Evolutionary conservation across 2,329 filamentous ascomycete genomes (phyloP).

Genomic region (Verticillium albo-atrum): DNA sequence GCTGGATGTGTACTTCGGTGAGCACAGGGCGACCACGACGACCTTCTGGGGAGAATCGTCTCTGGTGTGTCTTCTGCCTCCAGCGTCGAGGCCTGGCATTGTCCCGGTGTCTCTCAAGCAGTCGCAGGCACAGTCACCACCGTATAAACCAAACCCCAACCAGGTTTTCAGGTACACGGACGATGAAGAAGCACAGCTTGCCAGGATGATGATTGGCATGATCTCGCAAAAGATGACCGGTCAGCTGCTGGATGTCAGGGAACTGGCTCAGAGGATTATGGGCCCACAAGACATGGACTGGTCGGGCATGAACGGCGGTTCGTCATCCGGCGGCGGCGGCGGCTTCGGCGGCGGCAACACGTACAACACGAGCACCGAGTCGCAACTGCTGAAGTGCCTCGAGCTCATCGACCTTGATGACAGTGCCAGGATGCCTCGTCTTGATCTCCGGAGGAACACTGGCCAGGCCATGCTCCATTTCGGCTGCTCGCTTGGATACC

Average conservation of each 20-base stretch:
- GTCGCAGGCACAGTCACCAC: constrained; percentile 27
- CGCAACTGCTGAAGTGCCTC: constrained; percentile 66
- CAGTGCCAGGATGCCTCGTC: constrained; percentile 60
- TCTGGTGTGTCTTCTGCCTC: constrained; percentile 74
- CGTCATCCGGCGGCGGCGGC: constrained; percentile 27
- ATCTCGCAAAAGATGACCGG: constrained; percentile 62
- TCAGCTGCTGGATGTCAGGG: constrained; percentile 55
- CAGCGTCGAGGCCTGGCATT: constrained; percentile 60
- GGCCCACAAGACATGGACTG: constrained; percentile 40
- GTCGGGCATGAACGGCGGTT: constrained; percentile 33
- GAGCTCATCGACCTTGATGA: constrained; percentile 77
- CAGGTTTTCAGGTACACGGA: constrained; percentile 69
- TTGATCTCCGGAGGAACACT: constrained; percentile 57
- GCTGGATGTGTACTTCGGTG: constrained; percentile 81
- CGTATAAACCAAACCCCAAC: constrained; percentile 32
- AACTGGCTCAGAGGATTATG: constrained; percentile 58
- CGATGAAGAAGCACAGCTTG: constrained; percentile 63
- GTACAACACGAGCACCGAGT: constrained; percentile 47
- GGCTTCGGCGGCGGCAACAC: constrained; percentile 34
- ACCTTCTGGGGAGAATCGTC: constrained; percentile 78
- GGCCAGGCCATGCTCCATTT: constrained; percentile 81
- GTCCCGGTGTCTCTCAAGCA: constrained; percentile 68
- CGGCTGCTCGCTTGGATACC: constrained; percentile 69
- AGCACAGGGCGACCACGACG: constrained; percentile 60
- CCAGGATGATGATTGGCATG: constrained; percentile 63